Evolutionary conservation across 164 flowering plant species (phyloP).

Genomic region (Sextonia rubra): DNA sequence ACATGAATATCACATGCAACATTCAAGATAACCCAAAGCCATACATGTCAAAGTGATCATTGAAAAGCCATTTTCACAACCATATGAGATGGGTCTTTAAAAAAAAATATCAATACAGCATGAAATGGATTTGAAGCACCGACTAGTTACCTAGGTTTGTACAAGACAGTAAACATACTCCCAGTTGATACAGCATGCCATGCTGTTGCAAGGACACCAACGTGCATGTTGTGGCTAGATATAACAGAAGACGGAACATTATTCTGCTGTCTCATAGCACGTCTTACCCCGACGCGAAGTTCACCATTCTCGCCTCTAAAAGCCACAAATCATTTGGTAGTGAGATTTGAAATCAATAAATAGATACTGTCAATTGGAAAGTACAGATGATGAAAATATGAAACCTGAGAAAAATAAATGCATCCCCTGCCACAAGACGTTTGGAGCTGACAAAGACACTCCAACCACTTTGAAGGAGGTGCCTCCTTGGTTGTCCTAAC

Average conservation of each 20-base stretch:
- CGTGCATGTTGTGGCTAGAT: constrained; percentile 40
- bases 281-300: constrained; percentile 91
- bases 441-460: constrained; percentile 96
- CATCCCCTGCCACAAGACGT: constrained; percentile 98
- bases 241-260: constrained; percentile 71
- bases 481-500: constrained; percentile 94
- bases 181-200: constrained; percentile 75
- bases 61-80: too few relatives aligned
- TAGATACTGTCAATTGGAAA: background rate
- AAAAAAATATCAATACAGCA: too few relatives aligned
- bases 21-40: too few relatives aligned
- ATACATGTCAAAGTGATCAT: too few relatives aligned
- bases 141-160: constrained; percentile 81
- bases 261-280: constrained; percentile 89
- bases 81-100: too few relatives aligned
- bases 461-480: constrained; percentile 99
- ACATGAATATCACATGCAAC: too few relatives aligned
- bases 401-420: constrained; percentile 93
- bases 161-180: constrained; percentile 62
- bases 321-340: background rate
- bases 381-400: background rate
- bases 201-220: constrained; percentile 92
- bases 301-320: constrained; percentile 72
- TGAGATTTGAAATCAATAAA: background rate
- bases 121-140: background rate